These are phyloP conservation scores for Pseudogymnoascus sp. DNA, from an alignment of 2,329 filamentous ascomycete species.

Conservation along the genomic window DNA sequence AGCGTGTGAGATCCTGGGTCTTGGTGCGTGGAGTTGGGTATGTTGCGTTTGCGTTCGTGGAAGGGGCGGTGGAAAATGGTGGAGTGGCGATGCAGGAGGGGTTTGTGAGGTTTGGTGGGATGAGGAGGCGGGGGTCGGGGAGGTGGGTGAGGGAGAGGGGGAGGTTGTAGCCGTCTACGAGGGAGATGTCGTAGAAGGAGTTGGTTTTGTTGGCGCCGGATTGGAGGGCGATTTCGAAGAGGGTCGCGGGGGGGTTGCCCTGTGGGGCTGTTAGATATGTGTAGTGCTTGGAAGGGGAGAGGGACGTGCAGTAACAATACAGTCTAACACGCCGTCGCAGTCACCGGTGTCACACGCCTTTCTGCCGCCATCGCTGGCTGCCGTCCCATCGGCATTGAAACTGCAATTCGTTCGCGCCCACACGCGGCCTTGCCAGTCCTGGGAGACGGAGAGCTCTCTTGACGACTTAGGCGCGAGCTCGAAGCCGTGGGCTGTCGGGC, in stretches of 20 bases:
- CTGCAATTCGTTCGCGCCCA: conserved; percentile 82
- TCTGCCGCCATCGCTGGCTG: conserved; percentile 39
- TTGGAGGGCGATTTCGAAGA: conserved; percentile 73
- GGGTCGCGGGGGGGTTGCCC: conserved; percentile 65
- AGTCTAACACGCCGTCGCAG: conserved; percentile 63
- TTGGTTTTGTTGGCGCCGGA: conserved; percentile 53
- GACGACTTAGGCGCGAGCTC: conserved; percentile 51
- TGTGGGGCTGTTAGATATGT: conserved; percentile 27
- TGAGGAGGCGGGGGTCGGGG: conserved; percentile 49
- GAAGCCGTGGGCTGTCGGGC: conserved; percentile 61
- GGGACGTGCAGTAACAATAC: conserved; percentile 55
- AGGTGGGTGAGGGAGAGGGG: conserved; percentile 57
- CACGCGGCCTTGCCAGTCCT: conserved; percentile 71
- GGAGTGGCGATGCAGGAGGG: conserved; percentile 66
- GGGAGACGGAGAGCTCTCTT: conserved; percentile 55
- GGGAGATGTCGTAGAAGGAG: conserved; percentile 76
- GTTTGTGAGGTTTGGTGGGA: conserved; percentile 71
- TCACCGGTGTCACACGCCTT: conserved; percentile 66
- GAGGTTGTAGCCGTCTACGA: conserved; percentile 80
- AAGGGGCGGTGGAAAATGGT: conserved; percentile 42
- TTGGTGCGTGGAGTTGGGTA: conserved; percentile 55
- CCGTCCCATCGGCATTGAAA: conserved; percentile 57
- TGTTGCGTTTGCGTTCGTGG: conserved; percentile 57
- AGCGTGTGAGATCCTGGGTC: conserved; percentile 45
- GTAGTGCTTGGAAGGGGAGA: neutral